Conservation (phyloP, 139 green algal genomes). For the Pleodorina starrii region DNA sequence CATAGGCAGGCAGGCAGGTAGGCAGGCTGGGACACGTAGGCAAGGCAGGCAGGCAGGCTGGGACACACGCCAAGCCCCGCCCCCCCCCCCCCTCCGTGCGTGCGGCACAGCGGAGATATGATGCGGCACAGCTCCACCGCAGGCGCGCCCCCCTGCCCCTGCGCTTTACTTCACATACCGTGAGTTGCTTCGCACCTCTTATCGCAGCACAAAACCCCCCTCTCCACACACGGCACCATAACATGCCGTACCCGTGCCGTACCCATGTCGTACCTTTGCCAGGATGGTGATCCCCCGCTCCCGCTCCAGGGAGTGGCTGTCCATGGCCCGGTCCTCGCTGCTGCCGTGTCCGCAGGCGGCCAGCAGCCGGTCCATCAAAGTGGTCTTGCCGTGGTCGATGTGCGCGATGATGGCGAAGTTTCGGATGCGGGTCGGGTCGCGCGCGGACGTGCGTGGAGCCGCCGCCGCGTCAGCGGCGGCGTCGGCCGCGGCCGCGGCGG, state of each 20-base stretch:
- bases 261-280: conserved; percentile 69
- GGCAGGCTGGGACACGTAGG: too few species aligned
- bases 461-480: not conserved
- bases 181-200: too few species aligned
- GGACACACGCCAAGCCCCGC: too few species aligned
- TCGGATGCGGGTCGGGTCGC: conserved; percentile 15
- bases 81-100: too few species aligned
- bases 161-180: too few species aligned
- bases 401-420: conserved; percentile 54
- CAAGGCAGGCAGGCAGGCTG: too few species aligned
- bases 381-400: conserved; percentile 60
- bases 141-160: too few species aligned
- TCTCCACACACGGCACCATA: too few species aligned
- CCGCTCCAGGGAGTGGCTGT: conserved; percentile 86
- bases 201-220: too few species aligned
- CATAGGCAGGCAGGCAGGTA: too few species aligned
- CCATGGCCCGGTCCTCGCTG: conserved; percentile 58
- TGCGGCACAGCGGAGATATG: too few species aligned
- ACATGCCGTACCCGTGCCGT: not conserved
- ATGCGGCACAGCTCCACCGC: too few species aligned
- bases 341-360: conserved; percentile 19
- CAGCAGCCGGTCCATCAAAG: conserved; percentile 59
- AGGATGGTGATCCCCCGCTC: conserved; percentile 95
- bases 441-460: not conserved
- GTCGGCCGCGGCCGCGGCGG: not conserved